Evolutionary conservation across 2,329 filamentous ascomycete species (phyloP), one percentile per base, ranked within the genome.

Genomic region (Cladosporium sphaerospermum): DNA sequence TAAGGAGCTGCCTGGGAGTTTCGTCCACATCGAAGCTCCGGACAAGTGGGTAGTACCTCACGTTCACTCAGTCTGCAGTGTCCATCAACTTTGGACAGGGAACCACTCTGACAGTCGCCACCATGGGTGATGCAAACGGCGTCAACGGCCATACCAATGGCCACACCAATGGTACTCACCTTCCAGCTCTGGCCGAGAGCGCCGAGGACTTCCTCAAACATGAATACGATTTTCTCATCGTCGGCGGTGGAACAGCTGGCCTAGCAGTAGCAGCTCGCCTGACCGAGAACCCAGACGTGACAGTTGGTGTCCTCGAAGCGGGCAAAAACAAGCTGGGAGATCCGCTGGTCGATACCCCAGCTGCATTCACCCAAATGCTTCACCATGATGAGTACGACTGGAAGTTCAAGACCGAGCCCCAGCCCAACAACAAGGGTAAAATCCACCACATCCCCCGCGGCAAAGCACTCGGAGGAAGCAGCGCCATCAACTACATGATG

Each of bases 381-480:
- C 23, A 14, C 36, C 46, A 53, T 18, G 51, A 53, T 2, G 51
- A 53, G n/a, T 45, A 48, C 16, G 64, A 67, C 45, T 67, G 64
- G 64, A 53, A 52, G 13, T 62, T 63, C 50, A 54, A 60, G 9
- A 67, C 64, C 3, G 53, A 57, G 36, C 64, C 64, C 7, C 60
- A 63, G 42, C 31, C 54, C 7, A 56, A 56, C 9, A 53, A 47
- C 5, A 53, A 54, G n/a, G 52, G 45, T 9, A 40, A 46, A 9
- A 44, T 13, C n/a, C 59, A 62, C 23, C 61, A 62, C 49, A 61
- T 62, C 14, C 61, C 61, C 18, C 56, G 61, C 13, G 72, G 71
- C 2, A 69, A 69, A 42, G 65, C 65, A 0, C 60, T 74, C 1
- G 72, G 71, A 28, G 72, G 72, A 10, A 66, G 64, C 39, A 68